Evolutionary conservation across 2,329 filamentous ascomycete genomes (phyloP).

Genomic region (Hypocrella siamensis): DNA sequence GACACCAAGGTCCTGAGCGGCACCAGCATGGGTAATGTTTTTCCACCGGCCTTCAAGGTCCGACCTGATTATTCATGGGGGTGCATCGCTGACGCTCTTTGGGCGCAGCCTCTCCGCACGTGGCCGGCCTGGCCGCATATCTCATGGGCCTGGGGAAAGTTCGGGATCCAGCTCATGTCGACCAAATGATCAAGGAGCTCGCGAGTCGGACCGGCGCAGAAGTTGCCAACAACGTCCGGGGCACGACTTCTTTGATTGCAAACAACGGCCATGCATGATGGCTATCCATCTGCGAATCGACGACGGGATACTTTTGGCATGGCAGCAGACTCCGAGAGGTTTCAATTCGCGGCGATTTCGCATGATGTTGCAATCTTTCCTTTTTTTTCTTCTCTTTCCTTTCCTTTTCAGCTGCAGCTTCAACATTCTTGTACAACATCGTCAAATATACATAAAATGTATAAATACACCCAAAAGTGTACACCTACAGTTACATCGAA

Average conservation of each 20-base stretch:
- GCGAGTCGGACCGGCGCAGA: constrained; percentile 27
- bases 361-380: too few species aligned
- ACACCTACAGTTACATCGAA: too few species aligned
- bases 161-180: constrained; percentile 19
- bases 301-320: background rate
- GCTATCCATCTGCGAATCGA: background rate
- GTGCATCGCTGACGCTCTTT: background rate
- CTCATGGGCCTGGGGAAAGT: constrained; percentile 42
- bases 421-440: too few species aligned
- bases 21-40: constrained; percentile 43
- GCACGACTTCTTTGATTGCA: constrained; percentile 37
- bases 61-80: too few species aligned
- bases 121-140: constrained; percentile 53
- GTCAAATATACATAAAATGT: too few species aligned
- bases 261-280: constrained; percentile 31
- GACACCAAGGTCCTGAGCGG: constrained; percentile 31
- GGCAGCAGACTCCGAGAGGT: too few species aligned
- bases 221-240: constrained; percentile 23
- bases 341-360: too few species aligned
- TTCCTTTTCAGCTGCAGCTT: too few species aligned
- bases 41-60: too few species aligned
- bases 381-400: too few species aligned
- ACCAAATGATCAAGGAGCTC: constrained; percentile 35
- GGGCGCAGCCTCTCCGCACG: constrained; percentile 42
- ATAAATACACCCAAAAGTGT: too few species aligned